Evolutionary conservation across 805 yeast species (phyloP), one percentile per base, ranked within the genome.

Genomic region (Kregervanrija delftensis): DNA sequence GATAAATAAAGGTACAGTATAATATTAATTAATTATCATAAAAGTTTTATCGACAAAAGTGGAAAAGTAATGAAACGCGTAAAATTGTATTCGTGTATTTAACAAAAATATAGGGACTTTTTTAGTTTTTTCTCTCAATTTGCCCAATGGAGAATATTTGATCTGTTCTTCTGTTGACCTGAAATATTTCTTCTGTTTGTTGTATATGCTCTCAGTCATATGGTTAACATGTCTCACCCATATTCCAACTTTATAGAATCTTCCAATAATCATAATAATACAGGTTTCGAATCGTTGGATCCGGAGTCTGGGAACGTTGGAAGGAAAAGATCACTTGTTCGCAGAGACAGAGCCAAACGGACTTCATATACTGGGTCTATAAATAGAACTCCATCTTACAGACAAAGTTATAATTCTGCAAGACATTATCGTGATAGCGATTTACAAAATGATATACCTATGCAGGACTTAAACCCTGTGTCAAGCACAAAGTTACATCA

Each of bases 341-440:
- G 87, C 49, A 95, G 95, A 3, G 98, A 91, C 58, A 77, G 98
- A 53, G 80, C 84, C 35, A 55, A 49, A 28, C 56, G 49, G 1
- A 13, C 16, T 3, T 50, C 53, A 2, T 33, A 35, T 32, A 41
- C 39, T 28, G 33, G 44, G 4, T 40, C 49, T 2, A 4, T 37
- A n/a, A 13, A 30, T 33, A 40, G 44, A 40, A 39, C 35, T 13
- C 30, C 35, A n/a, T 41, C 50, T 22, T 22, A 22, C 3, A 48
- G 37, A 35, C 35, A 40, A 15, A 32, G 44, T 16, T n/a, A 11
- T 30, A 28, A 30, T 13, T 28, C 44, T 11, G 41, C 43, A 4
- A 40, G 44, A 22, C 8, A 39, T n/a, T 35, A 41, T 12, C 28
- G 28, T 22, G 28, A 22, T 22, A 22, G 28, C 8, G 28, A 22